Evolutionary conservation across 2,329 filamentous ascomycete species (phyloP), one percentile per base, ranked within the genome.

Genomic region (Botrytis galanthina): DNA sequence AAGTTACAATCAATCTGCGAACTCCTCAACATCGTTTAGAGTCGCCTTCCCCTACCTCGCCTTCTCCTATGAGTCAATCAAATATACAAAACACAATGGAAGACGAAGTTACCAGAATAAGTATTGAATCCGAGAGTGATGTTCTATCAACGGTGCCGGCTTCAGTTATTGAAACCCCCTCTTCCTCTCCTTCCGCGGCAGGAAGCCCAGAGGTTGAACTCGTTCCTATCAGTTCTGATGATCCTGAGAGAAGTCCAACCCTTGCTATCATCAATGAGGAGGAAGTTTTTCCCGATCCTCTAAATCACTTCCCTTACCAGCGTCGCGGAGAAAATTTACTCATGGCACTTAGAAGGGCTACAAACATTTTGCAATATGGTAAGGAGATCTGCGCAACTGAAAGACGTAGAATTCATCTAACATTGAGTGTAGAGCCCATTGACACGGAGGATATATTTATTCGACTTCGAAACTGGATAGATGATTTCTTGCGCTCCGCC

Each of bases 1-100:
- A 84, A 78, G 87, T 90, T 68, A 90, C 89, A 16, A 86, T 91
- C 71, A 90, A 90, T 78, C 82, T 90, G 67, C 87, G 88, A 86
- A 86, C 77, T 78, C 81, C 74, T 82, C 83, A 83, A 26, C 79
- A 80, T 61, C 81, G 83, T 22, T 29, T 66, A 66, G 83, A 85
- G 35, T 80, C 81, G 26, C 82, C 83, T 42, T 81, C 83, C 29
- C 84, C 85, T 35, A 85, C 84, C 5, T 83, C 86, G 5, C 75
- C 82, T 20, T 86, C 86, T 12, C 84, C 84, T 42, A 80, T 80
- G 61, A 80, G 80, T 64, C 78, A 77, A 10, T 78, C 77, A 62
- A 80, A 79, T 73, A 80, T 80, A 78, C 60, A 62, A 42, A 69
- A 74, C 42, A 72, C 63, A 59, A 73, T 64, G 59, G 75, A 76